Conservation (phyloP, 495 filamentous ascomycete species). For the Penicillium pancosmium region DNA sequence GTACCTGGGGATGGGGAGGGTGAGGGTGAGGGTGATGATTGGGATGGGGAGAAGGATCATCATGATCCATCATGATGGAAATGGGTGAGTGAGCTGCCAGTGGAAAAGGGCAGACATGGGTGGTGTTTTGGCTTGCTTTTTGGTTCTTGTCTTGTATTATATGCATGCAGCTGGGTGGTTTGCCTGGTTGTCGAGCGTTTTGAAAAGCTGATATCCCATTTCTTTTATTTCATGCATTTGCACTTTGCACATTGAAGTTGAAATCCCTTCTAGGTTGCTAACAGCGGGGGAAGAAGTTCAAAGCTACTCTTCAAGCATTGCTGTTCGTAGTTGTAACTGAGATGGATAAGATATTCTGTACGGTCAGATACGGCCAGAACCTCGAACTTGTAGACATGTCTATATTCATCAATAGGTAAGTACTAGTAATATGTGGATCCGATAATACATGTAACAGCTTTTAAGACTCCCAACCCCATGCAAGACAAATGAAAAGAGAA, state of each 20-base stretch:
- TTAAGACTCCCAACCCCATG: slow-evolving; percentile 36
- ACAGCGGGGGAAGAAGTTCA: too few species aligned
- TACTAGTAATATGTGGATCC: slow-evolving; percentile 11
- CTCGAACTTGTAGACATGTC: background rate
- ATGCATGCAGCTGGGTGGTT: slow-evolving; percentile 9
- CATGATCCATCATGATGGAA: background rate
- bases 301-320: too few species aligned
- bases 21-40: background rate
- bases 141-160: background rate
- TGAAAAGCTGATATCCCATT: slow-evolving; percentile 1
- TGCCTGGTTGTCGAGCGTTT: slow-evolving; percentile 3
- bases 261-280: too few species aligned
- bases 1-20: background rate
- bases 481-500: slow-evolving; percentile 24
- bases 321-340: too few species aligned
- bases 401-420: slow-evolving; percentile 16
- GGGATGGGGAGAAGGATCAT: background rate
- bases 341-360: too few species aligned
- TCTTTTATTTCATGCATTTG: background rate
- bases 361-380: too few species aligned
- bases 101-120: too few species aligned
- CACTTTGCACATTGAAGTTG: background rate
- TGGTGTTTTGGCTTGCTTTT: background rate
- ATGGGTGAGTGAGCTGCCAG: too few species aligned
- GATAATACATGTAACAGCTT: slow-evolving; percentile 21